Evolutionary conservation across 176 grass and related monocot species (phyloP), one percentile per base, ranked within the genome.

Genomic region (Oryza officinalis): DNA sequence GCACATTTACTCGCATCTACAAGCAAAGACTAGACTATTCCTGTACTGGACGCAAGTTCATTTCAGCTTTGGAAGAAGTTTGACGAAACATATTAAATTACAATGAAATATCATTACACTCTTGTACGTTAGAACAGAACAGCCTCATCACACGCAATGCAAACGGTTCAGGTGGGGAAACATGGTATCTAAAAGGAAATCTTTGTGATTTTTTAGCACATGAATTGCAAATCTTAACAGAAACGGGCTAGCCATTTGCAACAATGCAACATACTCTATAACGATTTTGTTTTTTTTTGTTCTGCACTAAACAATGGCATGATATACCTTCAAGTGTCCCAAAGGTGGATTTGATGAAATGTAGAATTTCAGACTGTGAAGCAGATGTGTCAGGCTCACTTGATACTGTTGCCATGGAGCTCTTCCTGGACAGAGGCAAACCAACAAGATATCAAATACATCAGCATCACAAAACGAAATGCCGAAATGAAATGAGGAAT

Each of bases 291-390:
- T 23, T 57, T 25, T 6, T 1, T 65, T 4, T 72, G 18, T 47
- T n/a, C 25, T 14, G 35, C 28, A 68, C 8, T 20, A 84, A 33
- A 75, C 40, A 70, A 38, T 49, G n/a, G 15, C 76, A 17, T 50
- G 30, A 14, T 71, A 59, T 68, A 92, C 87, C 91, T 89, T 87
- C 46, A 15, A 81, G 84, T 6, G 52, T 76, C 31, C 78, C 87
- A 63, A 89, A 89, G 17, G 87, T 32, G 10, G 91, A 87, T 71
- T 84, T 89, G 76, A 92, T 78, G 73, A 89, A 92, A 84, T 52
- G 60, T 7, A 92, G 22, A 6, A 87, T 25, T 46, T 92, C 71
- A 87, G 71, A 76, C 13, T 81, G 76, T 40, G 71, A 84, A 13
- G 76, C 15, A 22, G 63, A 52, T 54, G 18, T 6, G 35, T 18